Evolutionary conservation across 169 alveolate species (phyloP).

Genomic region (Plasmodium inui): DNA sequence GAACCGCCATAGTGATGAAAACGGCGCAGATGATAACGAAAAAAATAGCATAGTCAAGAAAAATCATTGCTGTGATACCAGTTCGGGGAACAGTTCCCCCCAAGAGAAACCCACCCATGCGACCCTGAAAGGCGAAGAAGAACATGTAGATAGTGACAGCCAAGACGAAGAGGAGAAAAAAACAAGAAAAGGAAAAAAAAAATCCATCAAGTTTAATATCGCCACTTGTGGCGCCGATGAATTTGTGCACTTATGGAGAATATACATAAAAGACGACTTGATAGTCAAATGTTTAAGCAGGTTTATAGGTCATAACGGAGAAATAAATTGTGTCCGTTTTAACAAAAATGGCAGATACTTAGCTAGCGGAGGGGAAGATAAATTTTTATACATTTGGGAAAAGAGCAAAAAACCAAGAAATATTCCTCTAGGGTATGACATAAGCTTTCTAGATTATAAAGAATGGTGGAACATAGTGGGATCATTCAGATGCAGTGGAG

Average conservation of each 20-base stretch:
- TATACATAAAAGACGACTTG: constrained; percentile 84
- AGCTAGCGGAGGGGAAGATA: constrained; percentile 93
- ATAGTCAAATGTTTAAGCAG: constrained; percentile 87
- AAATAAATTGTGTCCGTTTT: constrained; percentile 91
- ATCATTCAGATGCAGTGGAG: constrained; percentile 83
- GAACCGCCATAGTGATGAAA: neutral
- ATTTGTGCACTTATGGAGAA: constrained; percentile 91
- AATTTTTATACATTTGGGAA: constrained; percentile 86
- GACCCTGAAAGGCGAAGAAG: neutral
- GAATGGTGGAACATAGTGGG: constrained; percentile 87
- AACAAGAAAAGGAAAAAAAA: neutral
- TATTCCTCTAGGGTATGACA: constrained; percentile 80
- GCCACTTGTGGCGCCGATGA: constrained; percentile 95
- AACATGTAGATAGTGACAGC: neutral
- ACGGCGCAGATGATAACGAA: neutral
- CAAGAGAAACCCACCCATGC: neutral
- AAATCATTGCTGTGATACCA: neutral
- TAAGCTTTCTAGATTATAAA: constrained; percentile 81
- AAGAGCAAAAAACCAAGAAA: constrained; percentile 79
- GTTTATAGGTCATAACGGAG: constrained; percentile 91
- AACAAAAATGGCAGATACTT: constrained; percentile 86
- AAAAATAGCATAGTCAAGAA: neutral
- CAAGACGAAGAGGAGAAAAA: neutral
- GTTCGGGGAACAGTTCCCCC: neutral
- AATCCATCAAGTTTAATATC: constrained; percentile 74